Evolutionary conservation across 805 yeast genomes (phyloP).

Genomic region (Teunomyces aglyptinius): DNA sequence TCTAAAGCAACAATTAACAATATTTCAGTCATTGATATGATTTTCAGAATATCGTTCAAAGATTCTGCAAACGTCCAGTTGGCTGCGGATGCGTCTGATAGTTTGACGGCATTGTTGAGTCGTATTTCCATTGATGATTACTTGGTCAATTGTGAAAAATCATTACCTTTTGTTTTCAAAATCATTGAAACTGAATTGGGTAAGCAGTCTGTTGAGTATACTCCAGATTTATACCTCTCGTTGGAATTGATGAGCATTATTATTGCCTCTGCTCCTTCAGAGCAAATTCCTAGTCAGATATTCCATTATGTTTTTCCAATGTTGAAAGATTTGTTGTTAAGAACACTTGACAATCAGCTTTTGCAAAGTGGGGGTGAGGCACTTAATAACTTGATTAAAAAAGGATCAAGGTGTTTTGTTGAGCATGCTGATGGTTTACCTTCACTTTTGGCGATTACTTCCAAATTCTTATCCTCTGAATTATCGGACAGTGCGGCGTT

Average conservation of each 20-base stretch:
- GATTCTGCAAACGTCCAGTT: constrained; percentile 76
- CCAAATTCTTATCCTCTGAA: constrained; percentile 67
- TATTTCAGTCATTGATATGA: constrained; percentile 48
- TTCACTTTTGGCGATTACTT: constrained; percentile 59
- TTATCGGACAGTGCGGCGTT: constrained; percentile 79
- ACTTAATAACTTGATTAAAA: constrained; percentile 56
- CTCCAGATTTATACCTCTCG: constrained; percentile 58
- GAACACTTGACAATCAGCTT: constrained; percentile 70
- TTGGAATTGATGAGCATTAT: constrained; percentile 57
- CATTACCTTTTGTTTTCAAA: constrained; percentile 50
- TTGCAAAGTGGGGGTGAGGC: constrained; percentile 77
- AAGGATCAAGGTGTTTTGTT: constrained; percentile 33
- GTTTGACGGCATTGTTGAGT: constrained; percentile 58
- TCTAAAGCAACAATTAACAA: constrained; percentile 13
- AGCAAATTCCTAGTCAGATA: constrained; percentile 36
- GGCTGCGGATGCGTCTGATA: constrained; percentile 64
- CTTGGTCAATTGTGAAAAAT: constrained; percentile 45
- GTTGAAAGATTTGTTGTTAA: constrained; percentile 38
- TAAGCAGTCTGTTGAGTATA: constrained; percentile 41
- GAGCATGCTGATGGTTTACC: constrained; percentile 48
- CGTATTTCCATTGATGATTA: constrained; percentile 47
- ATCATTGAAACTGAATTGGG: constrained; percentile 30
- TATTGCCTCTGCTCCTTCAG: constrained; percentile 42
- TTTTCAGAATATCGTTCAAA: constrained; percentile 63
- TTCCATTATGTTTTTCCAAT: constrained; percentile 45